Evolutionary conservation across 345 rosid genomes (phyloP).

Genomic region (Populus pruinosa): DNA sequence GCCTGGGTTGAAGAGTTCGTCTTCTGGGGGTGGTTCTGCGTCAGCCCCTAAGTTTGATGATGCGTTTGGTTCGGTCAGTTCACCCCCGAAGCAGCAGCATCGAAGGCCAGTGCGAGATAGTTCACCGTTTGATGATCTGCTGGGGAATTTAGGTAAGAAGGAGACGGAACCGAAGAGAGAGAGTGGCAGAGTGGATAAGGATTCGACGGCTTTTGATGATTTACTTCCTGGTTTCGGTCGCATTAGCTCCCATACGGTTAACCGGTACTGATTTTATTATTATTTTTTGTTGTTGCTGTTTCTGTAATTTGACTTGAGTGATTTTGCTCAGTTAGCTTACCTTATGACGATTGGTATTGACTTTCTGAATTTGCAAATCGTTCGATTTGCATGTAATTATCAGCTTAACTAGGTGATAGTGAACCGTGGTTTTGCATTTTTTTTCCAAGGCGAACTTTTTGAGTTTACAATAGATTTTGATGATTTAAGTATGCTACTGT

Average conservation of each 20-base stretch:
- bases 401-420: neutral
- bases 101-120: neutral
- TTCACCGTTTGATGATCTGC: conserved; percentile 53
- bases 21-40: conserved; percentile 13
- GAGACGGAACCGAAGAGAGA: conserved; percentile 35
- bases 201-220: conserved; percentile 54
- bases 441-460: too few species aligned
- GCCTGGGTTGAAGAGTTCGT: conserved; percentile 49
- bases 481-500: neutral
- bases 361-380: neutral
- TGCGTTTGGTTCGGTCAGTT: conserved; percentile 28
- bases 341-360: neutral
- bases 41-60: conserved; percentile 36
- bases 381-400: neutral
- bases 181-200: conserved; percentile 30
- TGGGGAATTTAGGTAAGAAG: conserved; percentile 43
- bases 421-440: neutral
- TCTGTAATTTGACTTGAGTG: neutral
- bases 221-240: conserved; percentile 71
- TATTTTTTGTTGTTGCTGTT: neutral
- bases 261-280: conserved; percentile 13
- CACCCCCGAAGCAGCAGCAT: conserved; percentile 24
- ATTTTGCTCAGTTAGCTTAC: neutral
- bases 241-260: conserved; percentile 42
- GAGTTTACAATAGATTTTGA: too few species aligned